Evolutionary conservation across 2,329 filamentous ascomycete species (phyloP), one percentile per base, ranked within the genome.

Genomic region (Elsinoe necatrix): DNA sequence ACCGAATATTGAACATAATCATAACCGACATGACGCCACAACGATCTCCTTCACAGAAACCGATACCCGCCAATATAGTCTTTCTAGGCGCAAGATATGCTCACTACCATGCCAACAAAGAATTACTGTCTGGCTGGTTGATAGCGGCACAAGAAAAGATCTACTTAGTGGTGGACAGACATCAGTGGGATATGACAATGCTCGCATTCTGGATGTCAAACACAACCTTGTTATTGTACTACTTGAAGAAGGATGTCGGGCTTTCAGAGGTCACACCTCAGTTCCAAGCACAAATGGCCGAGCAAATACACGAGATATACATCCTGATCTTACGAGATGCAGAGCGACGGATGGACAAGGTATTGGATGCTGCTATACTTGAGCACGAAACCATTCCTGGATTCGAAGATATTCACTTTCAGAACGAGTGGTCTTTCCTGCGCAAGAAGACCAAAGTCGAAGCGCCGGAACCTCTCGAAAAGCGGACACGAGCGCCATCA

Each of bases 141-240:
- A 79, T 87, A 23, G 85, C 86, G 34, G 89, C 93, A 35, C 95
- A 95, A 80, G 89, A 95, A 66, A 93, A 92, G 71, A 97, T 98
- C 65, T 97, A 97, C 67, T 86, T 90, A 58, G 89, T 96, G 27
- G 90, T 98, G n/a, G 93, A 97, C 71, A 82, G 82, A 60, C 85
- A 92, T 67, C 93, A 98, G 68, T 97, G 93, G 93, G 93, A 98
- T 68, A 98, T 98, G 93, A 98, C 93, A 0, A 95, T 98, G 63
- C 77, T 98, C 35, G 93, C 93, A 1, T 98, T 98, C 68, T 98
- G 93, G 93, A 90, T 96, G 66, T 97, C 93, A 1, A 98, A 98
- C 69, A 90, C 89, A 7, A 98, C 93, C 0, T 75, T 98, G 37
- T 75, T 98, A n/a, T 76, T 97, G 55, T 92, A 98, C 71, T 98